Evolutionary conservation across 164 flowering plant genomes (phyloP).

Genomic region (Magnolia kwangsiensis): DNA sequence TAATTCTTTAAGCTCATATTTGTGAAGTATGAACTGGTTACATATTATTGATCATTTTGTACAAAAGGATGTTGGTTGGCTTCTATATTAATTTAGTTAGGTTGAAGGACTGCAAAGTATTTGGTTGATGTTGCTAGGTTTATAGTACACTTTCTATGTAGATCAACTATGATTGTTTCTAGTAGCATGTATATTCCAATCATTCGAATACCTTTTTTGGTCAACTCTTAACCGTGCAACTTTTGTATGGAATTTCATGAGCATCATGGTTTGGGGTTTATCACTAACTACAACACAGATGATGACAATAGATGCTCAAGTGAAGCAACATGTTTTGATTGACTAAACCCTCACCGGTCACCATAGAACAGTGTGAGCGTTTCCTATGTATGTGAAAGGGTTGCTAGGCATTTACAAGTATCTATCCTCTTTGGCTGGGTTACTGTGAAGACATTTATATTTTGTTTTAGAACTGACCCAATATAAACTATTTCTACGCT

Average conservation of each 20-base stretch:
- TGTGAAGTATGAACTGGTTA: not conserved
- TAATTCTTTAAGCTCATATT: constrained; percentile 16
- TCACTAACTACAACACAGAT: not conserved
- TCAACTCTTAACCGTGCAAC: not conserved
- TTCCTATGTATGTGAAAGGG: too few species aligned
- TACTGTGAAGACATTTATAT: too few species aligned
- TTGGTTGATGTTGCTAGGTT: not conserved
- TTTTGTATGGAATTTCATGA: not conserved
- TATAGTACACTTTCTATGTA: not conserved
- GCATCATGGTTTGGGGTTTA: not conserved
- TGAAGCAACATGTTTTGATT: not conserved
- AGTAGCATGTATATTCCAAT: not conserved
- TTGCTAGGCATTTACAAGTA: too few species aligned
- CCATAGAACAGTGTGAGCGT: too few species aligned
- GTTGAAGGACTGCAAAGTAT: not conserved
- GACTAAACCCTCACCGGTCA: too few species aligned
- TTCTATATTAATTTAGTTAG: too few species aligned
- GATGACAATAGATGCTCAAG: not conserved
- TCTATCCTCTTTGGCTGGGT: too few species aligned
- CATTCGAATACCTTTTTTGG: not conserved
- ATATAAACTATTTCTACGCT: too few species aligned
- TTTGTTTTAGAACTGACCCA: too few species aligned
- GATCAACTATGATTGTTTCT: not conserved
- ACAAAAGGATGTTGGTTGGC: not conserved
- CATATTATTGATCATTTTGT: not conserved